Percentiles rank a stretch among this genome's conserved stretches.
phyloP scores from a whole-genome alignment of 1,139 yeast genomes.

The Diutina scorzettiae region DNA sequence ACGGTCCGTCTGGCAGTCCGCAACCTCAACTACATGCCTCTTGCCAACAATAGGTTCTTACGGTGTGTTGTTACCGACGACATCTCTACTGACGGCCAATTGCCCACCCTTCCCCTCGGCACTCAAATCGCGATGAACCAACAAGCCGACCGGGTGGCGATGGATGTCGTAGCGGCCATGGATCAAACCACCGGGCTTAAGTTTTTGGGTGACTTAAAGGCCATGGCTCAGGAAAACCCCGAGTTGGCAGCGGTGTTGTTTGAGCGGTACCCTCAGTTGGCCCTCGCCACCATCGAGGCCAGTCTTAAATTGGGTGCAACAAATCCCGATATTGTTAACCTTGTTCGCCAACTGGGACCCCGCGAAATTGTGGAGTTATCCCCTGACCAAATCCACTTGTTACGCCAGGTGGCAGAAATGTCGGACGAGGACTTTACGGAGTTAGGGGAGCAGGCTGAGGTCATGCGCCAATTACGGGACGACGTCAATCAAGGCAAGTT shows the following conservation, averaged over 20 bases:
- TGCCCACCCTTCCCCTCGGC: constrained; percentile 33
- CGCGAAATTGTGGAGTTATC: constrained; percentile 31
- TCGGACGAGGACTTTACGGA: constrained; percentile 30
- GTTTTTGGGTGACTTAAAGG: constrained; percentile 49
- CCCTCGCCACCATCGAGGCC: constrained; percentile 74
- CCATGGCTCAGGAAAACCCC: constrained; percentile 52
- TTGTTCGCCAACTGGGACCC: constrained; percentile 23
- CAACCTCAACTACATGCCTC: constrained; percentile 66
- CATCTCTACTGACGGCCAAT: constrained; percentile 11
- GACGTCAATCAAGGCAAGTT: background rate
- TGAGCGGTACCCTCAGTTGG: constrained; percentile 62
- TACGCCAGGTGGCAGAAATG: constrained; percentile 46
- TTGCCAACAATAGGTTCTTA: constrained; percentile 46
- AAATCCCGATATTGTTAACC: constrained; percentile 41
- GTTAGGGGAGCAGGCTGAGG: background rate
- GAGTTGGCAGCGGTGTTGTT: constrained; percentile 52
- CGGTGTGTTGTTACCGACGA: constrained; percentile 64
- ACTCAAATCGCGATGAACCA: constrained; percentile 41
- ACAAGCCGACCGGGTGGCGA: constrained; percentile 49
- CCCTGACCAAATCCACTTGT: constrained; percentile 37
- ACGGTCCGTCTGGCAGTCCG: constrained; percentile 89
- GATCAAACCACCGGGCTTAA: constrained; percentile 46
- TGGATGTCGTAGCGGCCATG: constrained; percentile 44
- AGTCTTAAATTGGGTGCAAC: constrained; percentile 49
- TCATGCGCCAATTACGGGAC: constrained; percentile 3